Evolutionary conservation across 371 early-diverging fungal genomes (phyloP).

Genomic region (Mucor indicus): DNA sequence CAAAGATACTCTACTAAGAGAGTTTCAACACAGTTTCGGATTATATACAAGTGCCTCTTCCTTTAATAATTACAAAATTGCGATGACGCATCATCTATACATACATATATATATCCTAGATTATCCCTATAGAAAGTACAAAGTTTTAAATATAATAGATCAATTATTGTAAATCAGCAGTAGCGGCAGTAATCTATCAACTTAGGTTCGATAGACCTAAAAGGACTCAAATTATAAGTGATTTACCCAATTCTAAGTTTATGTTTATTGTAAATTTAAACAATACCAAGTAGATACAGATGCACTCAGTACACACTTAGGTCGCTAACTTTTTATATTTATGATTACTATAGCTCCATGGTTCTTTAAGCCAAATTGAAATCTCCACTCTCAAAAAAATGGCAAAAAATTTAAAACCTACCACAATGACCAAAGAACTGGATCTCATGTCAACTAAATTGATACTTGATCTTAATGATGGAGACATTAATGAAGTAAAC

Average conservation of each 20-base stretch:
- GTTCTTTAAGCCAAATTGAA: constrained; percentile 11
- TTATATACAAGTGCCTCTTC: constrained; percentile 7
- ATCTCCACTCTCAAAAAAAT: constrained; percentile 12
- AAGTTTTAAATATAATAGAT: constrained; percentile 4
- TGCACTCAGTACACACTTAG: constrained; percentile 11
- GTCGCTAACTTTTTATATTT: constrained; percentile 10
- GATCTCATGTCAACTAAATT: constrained; percentile 8
- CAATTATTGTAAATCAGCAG: constrained; percentile 4
- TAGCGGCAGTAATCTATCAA: constrained; percentile 3
- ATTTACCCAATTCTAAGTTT: constrained; percentile 3
- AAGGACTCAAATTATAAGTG: constrained; percentile 4
- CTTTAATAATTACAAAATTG: neutral
- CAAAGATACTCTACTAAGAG: constrained; percentile 6
- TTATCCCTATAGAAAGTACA: constrained; percentile 3
- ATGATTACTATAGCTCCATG: constrained; percentile 12
- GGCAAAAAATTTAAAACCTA: constrained; percentile 8
- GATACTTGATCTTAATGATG: constrained; percentile 8
- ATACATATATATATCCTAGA: constrained; percentile 4
- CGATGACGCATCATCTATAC: constrained; percentile 1
- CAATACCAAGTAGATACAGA: constrained; percentile 12
- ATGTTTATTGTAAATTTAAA: constrained; percentile 12
- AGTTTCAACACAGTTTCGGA: constrained; percentile 7
- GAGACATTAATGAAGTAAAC: constrained; percentile 6
- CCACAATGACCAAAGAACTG: constrained; percentile 9
- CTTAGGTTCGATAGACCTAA: constrained; percentile 3